A percentile compares a stretch with the other conserved stretches of the same genome.
Evolutionary conservation across 2,329 filamentous ascomycete species (phyloP).

Genomic region (Mycocentrospora acerina): DNA sequence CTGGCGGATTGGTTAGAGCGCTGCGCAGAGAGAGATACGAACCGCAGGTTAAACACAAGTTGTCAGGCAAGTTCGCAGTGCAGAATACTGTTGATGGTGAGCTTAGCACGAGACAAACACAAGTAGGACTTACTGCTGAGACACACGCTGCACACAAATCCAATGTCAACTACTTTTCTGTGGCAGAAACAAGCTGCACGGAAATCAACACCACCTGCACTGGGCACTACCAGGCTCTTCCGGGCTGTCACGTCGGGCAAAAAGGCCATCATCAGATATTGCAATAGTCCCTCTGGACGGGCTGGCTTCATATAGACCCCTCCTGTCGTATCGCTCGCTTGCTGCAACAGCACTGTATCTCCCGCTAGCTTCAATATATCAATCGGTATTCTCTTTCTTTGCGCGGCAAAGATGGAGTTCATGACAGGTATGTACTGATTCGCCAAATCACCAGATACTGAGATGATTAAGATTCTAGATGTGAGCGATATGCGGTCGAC

Average conservation of each 20-base stretch:
- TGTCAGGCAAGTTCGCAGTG: conserved; percentile 32
- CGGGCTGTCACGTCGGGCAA: conserved; percentile 69
- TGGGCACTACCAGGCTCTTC: conserved; percentile 71
- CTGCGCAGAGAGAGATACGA: conserved; percentile 41
- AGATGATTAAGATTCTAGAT: conserved; percentile 84
- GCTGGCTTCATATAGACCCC: conserved; percentile 67
- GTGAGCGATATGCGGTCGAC: conserved; percentile 57
- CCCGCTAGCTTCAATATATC: conserved; percentile 87
- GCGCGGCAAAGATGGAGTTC: conserved; percentile 96
- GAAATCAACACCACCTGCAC: conserved; percentile 88
- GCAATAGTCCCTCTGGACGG: conserved; percentile 65
- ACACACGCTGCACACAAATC: conserved; percentile 95
- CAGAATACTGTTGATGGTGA: conserved; percentile 37
- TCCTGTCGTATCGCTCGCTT: conserved; percentile 75
- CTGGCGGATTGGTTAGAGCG: conserved; percentile 35
- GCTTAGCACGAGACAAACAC: neutral
- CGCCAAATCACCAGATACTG: conserved; percentile 83
- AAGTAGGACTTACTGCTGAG: conserved; percentile 65
- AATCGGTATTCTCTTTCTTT: conserved; percentile 83
- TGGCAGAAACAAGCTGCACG: conserved; percentile 98
- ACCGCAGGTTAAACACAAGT: conserved; percentile 42
- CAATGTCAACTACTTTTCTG: conserved; percentile 82
- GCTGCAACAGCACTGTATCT: conserved; percentile 88
- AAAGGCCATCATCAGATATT: conserved; percentile 94
- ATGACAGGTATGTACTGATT: conserved; percentile 96